A percentile compares a stretch with the other conserved stretches of the same genome.
phyloP scores from a whole-genome alignment of 2,329 filamentous ascomycete species.

The Neopestalotiopsis sp. region DNA sequence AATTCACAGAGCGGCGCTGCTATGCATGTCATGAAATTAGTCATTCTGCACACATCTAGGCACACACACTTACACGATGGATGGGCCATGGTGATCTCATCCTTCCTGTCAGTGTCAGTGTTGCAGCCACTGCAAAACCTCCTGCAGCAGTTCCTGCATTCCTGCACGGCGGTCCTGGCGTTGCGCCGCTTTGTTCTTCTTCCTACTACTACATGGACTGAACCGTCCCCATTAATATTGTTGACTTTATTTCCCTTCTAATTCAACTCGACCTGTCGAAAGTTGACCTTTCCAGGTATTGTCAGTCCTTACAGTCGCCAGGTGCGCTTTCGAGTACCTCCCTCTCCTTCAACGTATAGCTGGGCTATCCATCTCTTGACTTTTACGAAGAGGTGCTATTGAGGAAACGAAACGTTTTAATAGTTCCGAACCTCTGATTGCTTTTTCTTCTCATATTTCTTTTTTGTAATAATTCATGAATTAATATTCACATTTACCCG shows the following conservation, averaged over 20 bases:
- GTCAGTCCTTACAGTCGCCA: constrained; percentile 24
- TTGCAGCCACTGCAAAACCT: not conserved
- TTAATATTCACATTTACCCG: not conserved
- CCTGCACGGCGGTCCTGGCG: not conserved
- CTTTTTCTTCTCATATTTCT: not conserved
- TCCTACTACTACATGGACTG: not conserved
- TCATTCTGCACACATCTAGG: not conserved
- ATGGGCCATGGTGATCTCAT: not conserved
- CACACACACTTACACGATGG: not conserved
- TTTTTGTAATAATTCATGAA: not conserved
- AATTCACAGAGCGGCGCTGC: not conserved
- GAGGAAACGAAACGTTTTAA: not conserved
- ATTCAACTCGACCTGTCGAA: constrained; percentile 29
- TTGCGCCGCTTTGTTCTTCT: not conserved
- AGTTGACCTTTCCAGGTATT: constrained; percentile 37
- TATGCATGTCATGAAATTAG: not conserved
- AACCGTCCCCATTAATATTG: not conserved
- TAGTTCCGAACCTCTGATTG: not conserved
- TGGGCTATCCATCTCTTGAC: constrained; percentile 3
- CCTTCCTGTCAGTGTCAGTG: not conserved
- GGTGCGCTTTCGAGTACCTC: not conserved
- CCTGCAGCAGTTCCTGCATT: not conserved
- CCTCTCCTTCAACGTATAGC: not conserved
- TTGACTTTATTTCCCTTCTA: constrained; percentile 4
- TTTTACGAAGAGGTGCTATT: not conserved